Conservation (phyloP, 768 basidiomycete genomes). For the Tylopilus sp. region DNA sequence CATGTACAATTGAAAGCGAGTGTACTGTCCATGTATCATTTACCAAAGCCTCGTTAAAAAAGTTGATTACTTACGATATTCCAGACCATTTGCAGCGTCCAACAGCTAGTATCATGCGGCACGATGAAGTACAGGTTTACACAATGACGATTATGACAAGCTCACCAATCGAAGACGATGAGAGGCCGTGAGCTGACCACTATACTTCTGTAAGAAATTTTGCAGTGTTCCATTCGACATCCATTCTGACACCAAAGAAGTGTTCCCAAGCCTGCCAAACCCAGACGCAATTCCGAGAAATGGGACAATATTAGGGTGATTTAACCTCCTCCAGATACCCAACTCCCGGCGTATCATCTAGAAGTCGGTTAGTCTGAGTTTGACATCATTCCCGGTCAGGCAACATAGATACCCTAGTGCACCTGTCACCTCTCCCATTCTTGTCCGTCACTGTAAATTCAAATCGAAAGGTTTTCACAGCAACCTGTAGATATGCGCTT, state of each 20-base stretch:
- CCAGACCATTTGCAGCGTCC: background rate
- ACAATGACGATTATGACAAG: background rate
- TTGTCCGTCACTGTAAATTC: background rate
- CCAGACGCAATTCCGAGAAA: too few relatives aligned
- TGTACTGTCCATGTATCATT: conserved; percentile 1
- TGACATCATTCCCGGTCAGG: background rate
- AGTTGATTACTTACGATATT: background rate
- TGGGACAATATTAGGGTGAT: too few relatives aligned
- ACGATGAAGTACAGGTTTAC: background rate
- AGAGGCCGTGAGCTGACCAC: background rate
- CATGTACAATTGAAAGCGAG: conserved; percentile 4
- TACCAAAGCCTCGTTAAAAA: background rate
- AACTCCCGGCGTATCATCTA: conserved; percentile 15
- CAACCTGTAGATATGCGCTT: background rate
- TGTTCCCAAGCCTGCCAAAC: conserved; percentile 6
- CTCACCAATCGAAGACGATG: conserved; percentile 7
- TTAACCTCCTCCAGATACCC: too few relatives aligned
- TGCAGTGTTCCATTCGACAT: conserved; percentile 11
- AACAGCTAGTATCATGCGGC: background rate
- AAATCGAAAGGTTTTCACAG: conserved; percentile 12
- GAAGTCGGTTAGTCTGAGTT: background rate
- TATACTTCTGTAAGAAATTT: background rate
- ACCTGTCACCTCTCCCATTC: background rate
- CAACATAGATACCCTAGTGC: conserved; percentile 1
- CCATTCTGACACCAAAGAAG: conserved; percentile 9